Evolutionary conservation across 345 rosid species (phyloP), one percentile per base, ranked within the genome.

Genomic region (Noccaea bulbosa): DNA sequence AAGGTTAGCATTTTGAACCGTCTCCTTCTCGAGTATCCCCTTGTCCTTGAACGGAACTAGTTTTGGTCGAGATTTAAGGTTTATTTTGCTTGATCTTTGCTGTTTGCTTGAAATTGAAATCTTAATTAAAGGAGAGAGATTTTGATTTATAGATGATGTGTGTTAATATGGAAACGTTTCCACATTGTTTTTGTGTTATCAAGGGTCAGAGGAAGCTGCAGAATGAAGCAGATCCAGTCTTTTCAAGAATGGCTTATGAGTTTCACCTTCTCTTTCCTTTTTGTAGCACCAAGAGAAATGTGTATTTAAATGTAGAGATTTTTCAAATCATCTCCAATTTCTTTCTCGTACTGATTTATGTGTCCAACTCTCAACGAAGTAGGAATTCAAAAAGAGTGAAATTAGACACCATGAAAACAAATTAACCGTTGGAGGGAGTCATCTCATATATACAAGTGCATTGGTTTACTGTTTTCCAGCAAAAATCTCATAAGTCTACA

Each of bases 1-100:
- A 80, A 80, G 93, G 91, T 82, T 77, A 81, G 86, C 65, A 62
- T 17, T 61, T 52, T 39, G 49, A 22, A 39, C 15, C 4, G 11
- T 57, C 32, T 8, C 64, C 11, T 16, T 64, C 45, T 8, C 8
- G 3, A 40, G 40, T 14, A 4, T 41, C 5, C 11, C 5, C n/a
- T 50, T 12, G 12, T 8, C 10, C 7, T 52, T 67, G 20, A 20
- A 45, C 45, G 64, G 72, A 67, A 44, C 22, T 11, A 1, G 8
- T 4, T 67, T 44, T 35, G 7, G 37, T 53, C 27, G 8, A 45
- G 56, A 20, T 20, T 10, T 46, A 35, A 35, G 27, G 6, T 35
- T 69, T 11, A 12, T n/a, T 24, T 5, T 35, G 39, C 11, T 56
- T 57, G 56, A 47, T 33, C 14, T 34, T 14, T 10, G 0, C 14